Evolutionary conservation across 768 basidiomycete genomes (phyloP).

Genomic region (Hypholoma fasciculare): DNA sequence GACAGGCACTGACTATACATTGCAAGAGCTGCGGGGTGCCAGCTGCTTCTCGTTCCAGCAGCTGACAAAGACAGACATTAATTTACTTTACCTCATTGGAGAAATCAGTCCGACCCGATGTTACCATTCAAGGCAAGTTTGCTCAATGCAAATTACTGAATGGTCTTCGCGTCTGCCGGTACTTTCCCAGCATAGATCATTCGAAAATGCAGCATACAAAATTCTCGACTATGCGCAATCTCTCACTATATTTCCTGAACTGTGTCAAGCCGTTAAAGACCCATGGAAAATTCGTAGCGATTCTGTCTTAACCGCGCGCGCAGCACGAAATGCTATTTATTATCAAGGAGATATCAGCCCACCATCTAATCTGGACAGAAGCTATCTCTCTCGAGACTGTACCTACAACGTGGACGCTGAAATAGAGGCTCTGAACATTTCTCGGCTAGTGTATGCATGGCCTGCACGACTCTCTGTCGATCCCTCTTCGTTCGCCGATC

Average conservation of each 20-base stretch:
- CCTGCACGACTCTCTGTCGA: not conserved
- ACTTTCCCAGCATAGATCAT: constrained; percentile 25
- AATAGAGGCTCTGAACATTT: constrained; percentile 9
- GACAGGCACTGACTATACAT: constrained; percentile 44
- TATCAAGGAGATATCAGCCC: not conserved
- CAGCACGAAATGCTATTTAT: constrained; percentile 12
- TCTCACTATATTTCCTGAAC: constrained; percentile 9
- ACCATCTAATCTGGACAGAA: not conserved
- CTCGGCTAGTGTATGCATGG: constrained; percentile 10
- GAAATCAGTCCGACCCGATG: constrained; percentile 31
- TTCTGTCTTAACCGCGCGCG: constrained; percentile 10
- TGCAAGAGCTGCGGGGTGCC: constrained; percentile 37
- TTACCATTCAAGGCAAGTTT: constrained; percentile 38
- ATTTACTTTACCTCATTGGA: constrained; percentile 31
- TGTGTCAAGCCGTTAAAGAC: not conserved
- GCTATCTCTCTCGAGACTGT: constrained; percentile 11
- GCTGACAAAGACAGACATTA: constrained; percentile 26
- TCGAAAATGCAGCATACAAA: constrained; percentile 21
- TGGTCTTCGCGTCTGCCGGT: constrained; percentile 28
- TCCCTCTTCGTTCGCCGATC: not conserved
- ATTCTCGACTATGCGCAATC: constrained; percentile 28
- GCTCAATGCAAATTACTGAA: constrained; percentile 38
- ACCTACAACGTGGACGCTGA: constrained; percentile 3
- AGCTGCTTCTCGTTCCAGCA: constrained; percentile 39
- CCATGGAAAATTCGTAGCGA: not conserved